Base-by-base conservation (phyloP, 140 eudicot genomes). In the Flaveria floridana region DNA sequence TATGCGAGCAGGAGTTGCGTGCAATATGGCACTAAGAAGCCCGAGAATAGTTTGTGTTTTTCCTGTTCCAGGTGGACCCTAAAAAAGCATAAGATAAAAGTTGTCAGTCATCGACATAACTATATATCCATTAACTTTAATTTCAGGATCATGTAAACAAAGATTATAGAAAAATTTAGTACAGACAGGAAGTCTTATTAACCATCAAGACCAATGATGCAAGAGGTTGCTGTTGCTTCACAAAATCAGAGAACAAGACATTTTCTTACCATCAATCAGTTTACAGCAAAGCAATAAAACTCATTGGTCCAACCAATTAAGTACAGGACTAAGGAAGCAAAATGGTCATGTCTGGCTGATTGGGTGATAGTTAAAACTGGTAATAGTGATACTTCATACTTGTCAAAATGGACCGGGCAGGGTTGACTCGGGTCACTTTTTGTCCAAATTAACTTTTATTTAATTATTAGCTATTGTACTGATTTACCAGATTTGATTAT, bases 11-110 rank as follows among this genome's bases (percentile, higher is more conserved):
- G 99, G 99, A 74, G 92, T 87, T 9, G 99, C 95, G 44, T 94
- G 99, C 79, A 94, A 72, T 81, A 94, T 82, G 79, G 96, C 97
- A 85, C 97, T 90, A 69, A 94, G 97, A 65, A 94, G 86, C 72
- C 99, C 99, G 51, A 94, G 97, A 59, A 94, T 90, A 80, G 99
- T 94, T 81, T 94, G 99, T 47, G 99, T 94, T 83, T 94, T 94
- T 74, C 99, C 99, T 8, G 99, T 94, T 71, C 99, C 99, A n/a
- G 99, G 99, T 16, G 99, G 99, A 41, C 99, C 99, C 99, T 94
- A 23, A 65, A 76, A 65, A 70, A 73, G 57, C 58, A 78, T 5
- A 61, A 14, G 56, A 70, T 80, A 72, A 82, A 68, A 30, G 19
- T 55, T 28, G 39, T 56, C 55, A 76, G 41, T 42, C 58, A 50